Conservation (phyloP, 2,329 filamentous ascomycete genomes). For the Fusarium acutatum region DNA sequence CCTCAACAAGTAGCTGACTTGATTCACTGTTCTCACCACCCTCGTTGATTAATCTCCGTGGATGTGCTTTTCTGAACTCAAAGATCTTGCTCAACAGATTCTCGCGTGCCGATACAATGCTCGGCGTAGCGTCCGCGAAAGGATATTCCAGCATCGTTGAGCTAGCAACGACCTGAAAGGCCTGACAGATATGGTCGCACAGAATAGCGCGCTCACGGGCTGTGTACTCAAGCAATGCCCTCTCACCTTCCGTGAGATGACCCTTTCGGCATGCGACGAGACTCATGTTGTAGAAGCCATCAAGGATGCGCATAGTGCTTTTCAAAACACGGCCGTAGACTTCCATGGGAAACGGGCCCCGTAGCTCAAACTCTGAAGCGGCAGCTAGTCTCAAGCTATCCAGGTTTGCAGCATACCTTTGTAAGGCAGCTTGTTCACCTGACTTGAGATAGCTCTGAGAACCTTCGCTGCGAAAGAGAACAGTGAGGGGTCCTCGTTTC, state of each 20-base stretch:
- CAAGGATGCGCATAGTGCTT: slow-evolving; percentile 83
- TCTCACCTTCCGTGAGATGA: slow-evolving; percentile 80
- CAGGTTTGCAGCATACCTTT: slow-evolving; percentile 64
- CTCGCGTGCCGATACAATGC: slow-evolving; percentile 82
- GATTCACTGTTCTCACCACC: slow-evolving; percentile 26
- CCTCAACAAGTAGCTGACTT: slow-evolving; percentile 57
- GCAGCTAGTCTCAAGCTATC: slow-evolving; percentile 78
- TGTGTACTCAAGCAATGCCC: slow-evolving; percentile 80
- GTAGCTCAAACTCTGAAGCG: slow-evolving; percentile 83
- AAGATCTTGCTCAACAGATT: slow-evolving; percentile 86
- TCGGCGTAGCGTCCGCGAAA: slow-evolving; percentile 86
- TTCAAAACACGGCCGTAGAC: slow-evolving; percentile 78
- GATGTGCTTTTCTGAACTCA: slow-evolving; percentile 77
- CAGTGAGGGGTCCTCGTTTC: slow-evolving; percentile 88
- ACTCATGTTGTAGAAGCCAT: slow-evolving; percentile 96
- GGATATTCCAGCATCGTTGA: slow-evolving; percentile 95
- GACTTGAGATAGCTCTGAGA: slow-evolving; percentile 72
- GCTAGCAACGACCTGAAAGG: slow-evolving; percentile 84
- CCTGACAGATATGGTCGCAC: slow-evolving; percentile 88
- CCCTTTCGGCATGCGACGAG: slow-evolving; percentile 86
- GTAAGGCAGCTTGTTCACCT: slow-evolving; percentile 7
- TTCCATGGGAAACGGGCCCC: slow-evolving; percentile 82
- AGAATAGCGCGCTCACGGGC: slow-evolving; percentile 80
- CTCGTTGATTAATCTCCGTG: slow-evolving; percentile 41
- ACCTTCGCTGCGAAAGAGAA: slow-evolving; percentile 68